A percentile compares a stretch with the other conserved stretches of the same genome.
Conservation (phyloP, 495 filamentous ascomycete species). For the Aspergillus baeticus region DNA sequence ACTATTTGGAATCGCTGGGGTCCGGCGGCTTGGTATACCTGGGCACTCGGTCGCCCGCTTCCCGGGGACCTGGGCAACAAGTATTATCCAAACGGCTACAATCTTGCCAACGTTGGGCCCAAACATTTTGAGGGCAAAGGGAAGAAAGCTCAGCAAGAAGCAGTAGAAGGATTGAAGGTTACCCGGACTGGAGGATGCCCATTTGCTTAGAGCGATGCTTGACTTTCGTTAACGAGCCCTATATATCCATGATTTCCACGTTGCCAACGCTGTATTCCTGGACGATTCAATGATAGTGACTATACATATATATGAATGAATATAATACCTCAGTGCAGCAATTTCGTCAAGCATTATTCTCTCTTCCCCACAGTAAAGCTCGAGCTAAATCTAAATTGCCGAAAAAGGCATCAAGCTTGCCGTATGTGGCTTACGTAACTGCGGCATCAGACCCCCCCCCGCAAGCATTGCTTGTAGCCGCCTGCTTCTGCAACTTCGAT, state of each 20-base stretch:
- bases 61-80: slow-evolving; percentile 59
- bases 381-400: background rate
- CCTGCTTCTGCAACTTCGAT: background rate
- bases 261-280: too few relatives aligned
- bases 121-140: slow-evolving; percentile 56
- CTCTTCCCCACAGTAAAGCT: background rate
- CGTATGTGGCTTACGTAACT: slow-evolving; percentile 15
- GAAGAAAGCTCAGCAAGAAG: slow-evolving; percentile 31
- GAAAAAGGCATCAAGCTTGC: background rate
- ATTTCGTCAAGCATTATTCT: too few relatives aligned
- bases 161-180: slow-evolving; percentile 39
- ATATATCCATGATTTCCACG: background rate
- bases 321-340: too few relatives aligned
- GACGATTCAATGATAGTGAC: too few relatives aligned
- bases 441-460: slow-evolving; percentile 12
- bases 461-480: slow-evolving; percentile 1
- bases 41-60: slow-evolving; percentile 54
- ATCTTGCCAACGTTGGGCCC: slow-evolving; percentile 58
- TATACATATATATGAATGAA: too few relatives aligned
- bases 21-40: slow-evolving; percentile 49
- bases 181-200: slow-evolving; percentile 53
- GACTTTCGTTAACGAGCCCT: background rate
- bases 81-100: slow-evolving; percentile 59
- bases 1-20: slow-evolving; percentile 63
- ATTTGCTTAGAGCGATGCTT: slow-evolving; percentile 33